Evolutionary conservation across 495 filamentous ascomycete species (phyloP), one percentile per base, ranked within the genome.

Genomic region (Glutinoglossum americanum): DNA sequence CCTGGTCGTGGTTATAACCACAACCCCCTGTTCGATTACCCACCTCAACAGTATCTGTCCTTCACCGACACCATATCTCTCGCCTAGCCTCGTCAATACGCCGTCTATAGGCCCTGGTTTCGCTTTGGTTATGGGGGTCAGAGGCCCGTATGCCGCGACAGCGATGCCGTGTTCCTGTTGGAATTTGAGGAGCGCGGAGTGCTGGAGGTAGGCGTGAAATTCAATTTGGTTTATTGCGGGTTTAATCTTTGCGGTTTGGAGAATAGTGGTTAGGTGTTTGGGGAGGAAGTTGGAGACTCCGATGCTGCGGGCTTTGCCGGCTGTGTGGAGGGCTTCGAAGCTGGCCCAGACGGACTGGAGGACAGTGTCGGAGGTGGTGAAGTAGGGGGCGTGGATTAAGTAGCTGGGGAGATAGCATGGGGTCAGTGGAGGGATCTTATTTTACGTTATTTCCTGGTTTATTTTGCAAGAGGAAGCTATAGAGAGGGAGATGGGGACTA

Each of bases 161-260:
- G 80, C 80, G 62, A 95, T 92, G 23, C 72, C 71, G 58, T 87
- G 73, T 64, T 77, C 68, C 62, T 78, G 74, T 58, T 83, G 80
- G 68, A 76, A 86, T 5, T 70, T 67, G 5, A 93, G 41, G 17
- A 94, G 73, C n/a, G 70, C 68, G 2, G 70, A 71, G 66, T 83
- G 87, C 67, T 94, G 89, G 37, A 94, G 74, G 66, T 95, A 94
- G 0, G 87, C 83, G 63, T 94, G 85, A 63, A 78, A 90, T 68
- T 95, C 87, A 60, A 94, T 85, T 72, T 94, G 88, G 68, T 95
- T 94, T 63, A 88, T 75, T 1, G 73, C 79, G 0, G 89, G 89
- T 13, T 71, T 65, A 23, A 78, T 65, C 44, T 72, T 79, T 21
- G 84, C 81, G 0, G 79, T 85, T 57, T 78, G 68, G 13, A 93